Conservation (phyloP, 1,284 basidiomycete species). For the Tilletia walkeri region DNA sequence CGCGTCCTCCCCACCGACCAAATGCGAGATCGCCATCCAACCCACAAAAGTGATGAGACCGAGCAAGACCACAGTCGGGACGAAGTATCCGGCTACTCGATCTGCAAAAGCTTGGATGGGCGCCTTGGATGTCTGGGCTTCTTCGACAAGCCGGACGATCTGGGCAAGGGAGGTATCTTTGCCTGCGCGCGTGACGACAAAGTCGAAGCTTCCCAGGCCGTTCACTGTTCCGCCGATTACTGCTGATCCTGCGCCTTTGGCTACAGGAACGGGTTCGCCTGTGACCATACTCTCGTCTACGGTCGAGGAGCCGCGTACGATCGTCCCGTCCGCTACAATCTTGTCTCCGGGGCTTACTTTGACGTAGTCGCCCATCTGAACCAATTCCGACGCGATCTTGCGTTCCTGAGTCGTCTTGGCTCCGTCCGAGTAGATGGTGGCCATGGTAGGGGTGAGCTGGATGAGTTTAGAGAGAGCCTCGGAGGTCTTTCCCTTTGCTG, state of each 20-base stretch:
- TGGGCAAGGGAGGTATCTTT: slow-evolving; percentile 93
- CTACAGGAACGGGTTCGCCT: slow-evolving; percentile 86
- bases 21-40: slow-evolving; percentile 77
- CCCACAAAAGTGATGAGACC: slow-evolving; percentile 75
- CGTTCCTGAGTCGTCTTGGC: slow-evolving; percentile 67
- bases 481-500: slow-evolving; percentile 93
- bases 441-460: slow-evolving; percentile 88
- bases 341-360: slow-evolving; percentile 96
- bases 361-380: slow-evolving; percentile 88
- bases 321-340: slow-evolving; percentile 90
- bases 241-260: slow-evolving; percentile 75
- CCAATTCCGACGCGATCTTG: slow-evolving; percentile 86
- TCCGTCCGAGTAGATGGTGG: slow-evolving; percentile 78
- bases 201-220: slow-evolving; percentile 90
- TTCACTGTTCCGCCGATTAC: slow-evolving; percentile 98
- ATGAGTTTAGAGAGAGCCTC: slow-evolving; percentile 94
- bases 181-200: slow-evolving; percentile 89
- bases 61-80: slow-evolving; percentile 83
- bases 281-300: slow-evolving; percentile 97
- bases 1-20: slow-evolving; percentile 59
- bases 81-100: slow-evolving; percentile 88
- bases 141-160: slow-evolving; percentile 94
- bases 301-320: slow-evolving; percentile 77
- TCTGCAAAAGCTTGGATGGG: slow-evolving; percentile 98
- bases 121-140: slow-evolving; percentile 95